phyloP scores from a whole-genome alignment of 768 basidiomycete genomes.

The Tylopilus intermedius region DNA sequence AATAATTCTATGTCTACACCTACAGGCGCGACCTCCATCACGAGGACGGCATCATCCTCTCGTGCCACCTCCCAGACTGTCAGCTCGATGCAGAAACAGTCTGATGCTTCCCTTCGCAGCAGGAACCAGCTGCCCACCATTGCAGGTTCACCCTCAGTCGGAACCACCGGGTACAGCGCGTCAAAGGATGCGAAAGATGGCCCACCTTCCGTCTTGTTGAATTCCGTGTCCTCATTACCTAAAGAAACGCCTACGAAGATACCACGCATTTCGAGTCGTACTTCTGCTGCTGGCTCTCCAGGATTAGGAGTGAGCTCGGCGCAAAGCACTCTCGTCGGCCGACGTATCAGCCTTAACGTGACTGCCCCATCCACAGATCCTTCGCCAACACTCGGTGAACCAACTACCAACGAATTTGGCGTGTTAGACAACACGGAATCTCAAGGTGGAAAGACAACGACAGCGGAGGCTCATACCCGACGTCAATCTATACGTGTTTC shows the following conservation, averaged over 20 bases:
- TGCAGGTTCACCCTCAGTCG: slow-evolving; percentile 89
- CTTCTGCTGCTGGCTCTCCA: slow-evolving; percentile 71
- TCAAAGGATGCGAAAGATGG: slow-evolving; percentile 55
- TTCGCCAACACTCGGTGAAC: slow-evolving; percentile 50
- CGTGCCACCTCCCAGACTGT: slow-evolving; percentile 76
- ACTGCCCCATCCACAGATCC: slow-evolving; percentile 56
- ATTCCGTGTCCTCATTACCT: slow-evolving; percentile 45
- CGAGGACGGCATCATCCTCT: slow-evolving; percentile 45
- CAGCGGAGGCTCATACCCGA: slow-evolving; percentile 35
- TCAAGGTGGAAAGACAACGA: slow-evolving; percentile 37
- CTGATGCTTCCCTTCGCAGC: slow-evolving; percentile 72
- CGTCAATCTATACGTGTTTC: slow-evolving; percentile 62
- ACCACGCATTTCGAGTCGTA: slow-evolving; percentile 84
- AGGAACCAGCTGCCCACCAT: slow-evolving; percentile 84
- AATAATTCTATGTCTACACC: slow-evolving; percentile 42
- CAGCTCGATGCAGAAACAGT: slow-evolving; percentile 84
- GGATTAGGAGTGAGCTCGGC: slow-evolving; percentile 59
- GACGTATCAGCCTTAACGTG: slow-evolving; percentile 63
- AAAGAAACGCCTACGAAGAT: slow-evolving; percentile 93
- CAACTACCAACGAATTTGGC: slow-evolving; percentile 70
- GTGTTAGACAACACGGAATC: slow-evolving; percentile 62
- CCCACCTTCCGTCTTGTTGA: slow-evolving; percentile 49
- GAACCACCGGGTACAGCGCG: slow-evolving; percentile 49
- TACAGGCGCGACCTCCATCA: slow-evolving; percentile 37
- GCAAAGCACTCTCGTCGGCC: slow-evolving; percentile 42